These are phyloP conservation scores for Kokia cookei DNA, from an alignment of 441 rosid genomes.

Conservation along the genomic window DNA sequence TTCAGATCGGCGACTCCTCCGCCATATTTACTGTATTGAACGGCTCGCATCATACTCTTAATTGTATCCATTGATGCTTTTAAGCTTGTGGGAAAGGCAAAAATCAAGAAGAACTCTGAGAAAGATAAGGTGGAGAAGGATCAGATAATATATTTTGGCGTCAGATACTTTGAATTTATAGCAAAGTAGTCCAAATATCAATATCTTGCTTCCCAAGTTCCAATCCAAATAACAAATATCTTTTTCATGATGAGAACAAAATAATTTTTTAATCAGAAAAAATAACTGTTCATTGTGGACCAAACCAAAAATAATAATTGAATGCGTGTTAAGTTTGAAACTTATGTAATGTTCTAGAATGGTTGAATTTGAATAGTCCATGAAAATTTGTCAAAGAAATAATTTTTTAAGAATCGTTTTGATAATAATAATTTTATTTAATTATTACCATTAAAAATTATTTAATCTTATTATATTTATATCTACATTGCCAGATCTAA, in stretches of 20 bases:
- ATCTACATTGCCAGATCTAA: no score
- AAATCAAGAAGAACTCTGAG: background rate
- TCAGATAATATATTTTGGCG: background rate
- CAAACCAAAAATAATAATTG: no score
- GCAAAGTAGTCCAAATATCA: background rate
- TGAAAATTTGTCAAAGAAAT: no score
- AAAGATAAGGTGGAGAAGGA: background rate
- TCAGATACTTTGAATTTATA: background rate
- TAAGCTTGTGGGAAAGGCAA: background rate
- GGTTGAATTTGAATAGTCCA: background rate
- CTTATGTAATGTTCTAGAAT: background rate
- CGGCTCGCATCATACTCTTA: slow-evolving; percentile 27
- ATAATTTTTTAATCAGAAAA: no score
- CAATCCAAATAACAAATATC: background rate
- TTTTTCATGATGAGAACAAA: no score
- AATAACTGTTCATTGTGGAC: no score
- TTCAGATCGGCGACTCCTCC: slow-evolving; percentile 37
- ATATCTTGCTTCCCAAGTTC: background rate
- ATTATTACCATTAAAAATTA: no score
- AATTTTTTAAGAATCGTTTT: no score
- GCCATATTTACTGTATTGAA: slow-evolving; percentile 28
- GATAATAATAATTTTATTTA: no score
- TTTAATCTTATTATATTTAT: no score
- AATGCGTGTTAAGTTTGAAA: no score
- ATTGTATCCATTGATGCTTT: slow-evolving; percentile 21